A percentile compares a stretch with the other conserved stretches of the same genome.
phyloP scores from a whole-genome alignment of 192 early-diverging fungal species.

The Mortierella claussenii region DNA sequence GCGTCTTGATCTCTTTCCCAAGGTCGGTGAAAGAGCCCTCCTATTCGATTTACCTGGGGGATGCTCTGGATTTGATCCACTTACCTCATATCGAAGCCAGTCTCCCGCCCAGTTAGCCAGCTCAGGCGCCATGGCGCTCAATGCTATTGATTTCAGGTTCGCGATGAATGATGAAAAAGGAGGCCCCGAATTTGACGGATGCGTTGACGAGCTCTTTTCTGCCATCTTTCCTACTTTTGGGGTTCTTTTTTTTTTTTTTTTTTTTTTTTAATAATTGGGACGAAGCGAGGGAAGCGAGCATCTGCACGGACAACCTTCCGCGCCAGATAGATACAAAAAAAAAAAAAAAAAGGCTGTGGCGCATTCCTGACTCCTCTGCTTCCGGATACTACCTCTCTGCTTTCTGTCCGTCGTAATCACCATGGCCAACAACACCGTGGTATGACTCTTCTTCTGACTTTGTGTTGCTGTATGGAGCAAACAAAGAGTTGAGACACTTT shows the following conservation, averaged over 20 bases:
- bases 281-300: too few species aligned
- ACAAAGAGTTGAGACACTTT: too few species aligned
- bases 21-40: constrained; percentile 42
- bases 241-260: neutral
- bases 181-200: constrained; percentile 54
- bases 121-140: constrained; percentile 2
- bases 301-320: neutral
- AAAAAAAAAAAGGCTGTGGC: too few species aligned
- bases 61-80: neutral
- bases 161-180: constrained; percentile 29
- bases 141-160: constrained; percentile 27
- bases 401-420: neutral
- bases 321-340: too few species aligned
- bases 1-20: constrained; percentile 48
- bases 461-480: too few species aligned
- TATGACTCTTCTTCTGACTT: constrained; percentile 9
- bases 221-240: constrained; percentile 20
- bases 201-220: constrained; percentile 47
- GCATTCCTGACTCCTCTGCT: neutral
- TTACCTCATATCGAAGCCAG: constrained; percentile 8
- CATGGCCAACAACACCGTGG: constrained; percentile 47
- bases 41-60: constrained; percentile 2
- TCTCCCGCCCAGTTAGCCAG: constrained; percentile 30
- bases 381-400: neutral
- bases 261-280: too few species aligned